Evolutionary conservation across 352 stramenopile species (phyloP).

Genomic region (Pythium scleroteichum): DNA sequence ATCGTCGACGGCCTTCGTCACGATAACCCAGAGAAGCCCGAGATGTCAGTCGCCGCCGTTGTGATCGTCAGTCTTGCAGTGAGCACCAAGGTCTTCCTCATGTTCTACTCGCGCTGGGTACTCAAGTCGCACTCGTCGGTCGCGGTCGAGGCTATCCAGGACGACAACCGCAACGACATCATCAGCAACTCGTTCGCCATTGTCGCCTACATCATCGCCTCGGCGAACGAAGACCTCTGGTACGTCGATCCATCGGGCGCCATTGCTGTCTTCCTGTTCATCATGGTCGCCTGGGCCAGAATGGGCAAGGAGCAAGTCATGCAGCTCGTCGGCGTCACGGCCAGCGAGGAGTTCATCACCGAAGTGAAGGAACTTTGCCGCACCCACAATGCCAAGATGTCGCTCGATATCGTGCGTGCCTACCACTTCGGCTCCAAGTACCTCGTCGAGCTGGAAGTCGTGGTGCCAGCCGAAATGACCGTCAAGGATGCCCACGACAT

Average conservation of each 20-base stretch:
- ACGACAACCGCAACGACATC: slow-evolving; percentile 95
- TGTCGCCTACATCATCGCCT: slow-evolving; percentile 56
- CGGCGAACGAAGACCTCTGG: slow-evolving; percentile 58
- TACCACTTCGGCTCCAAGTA: slow-evolving; percentile 96
- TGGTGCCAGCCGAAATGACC: slow-evolving; percentile 87
- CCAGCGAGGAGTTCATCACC: slow-evolving; percentile 87
- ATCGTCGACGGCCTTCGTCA: slow-evolving; percentile 41
- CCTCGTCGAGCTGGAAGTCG: slow-evolving; percentile 93
- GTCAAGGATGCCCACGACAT: slow-evolving; percentile 93
- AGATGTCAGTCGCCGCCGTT: slow-evolving; percentile 84
- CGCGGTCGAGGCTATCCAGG: slow-evolving; percentile 55
- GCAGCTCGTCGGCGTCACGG: slow-evolving; percentile 67
- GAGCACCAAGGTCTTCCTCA: slow-evolving; percentile 64
- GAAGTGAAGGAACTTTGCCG: slow-evolving; percentile 80
- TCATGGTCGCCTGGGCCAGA: slow-evolving; percentile 89
- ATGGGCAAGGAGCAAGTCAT: slow-evolving; percentile 91
- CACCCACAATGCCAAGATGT: slow-evolving; percentile 63
- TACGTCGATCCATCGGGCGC: slow-evolving; percentile 89
- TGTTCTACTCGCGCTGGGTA: slow-evolving; percentile 59
- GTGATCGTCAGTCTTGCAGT: slow-evolving; percentile 67
- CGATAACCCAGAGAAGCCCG: slow-evolving; percentile 69
- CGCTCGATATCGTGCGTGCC: slow-evolving; percentile 88
- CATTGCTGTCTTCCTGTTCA: slow-evolving; percentile 92
- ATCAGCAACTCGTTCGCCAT: slow-evolving; percentile 90
- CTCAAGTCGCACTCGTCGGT: slow-evolving; percentile 48